phyloP scores from a whole-genome alignment of 2,329 filamentous ascomycete genomes.

The Coniochaeta prunicola region DNA sequence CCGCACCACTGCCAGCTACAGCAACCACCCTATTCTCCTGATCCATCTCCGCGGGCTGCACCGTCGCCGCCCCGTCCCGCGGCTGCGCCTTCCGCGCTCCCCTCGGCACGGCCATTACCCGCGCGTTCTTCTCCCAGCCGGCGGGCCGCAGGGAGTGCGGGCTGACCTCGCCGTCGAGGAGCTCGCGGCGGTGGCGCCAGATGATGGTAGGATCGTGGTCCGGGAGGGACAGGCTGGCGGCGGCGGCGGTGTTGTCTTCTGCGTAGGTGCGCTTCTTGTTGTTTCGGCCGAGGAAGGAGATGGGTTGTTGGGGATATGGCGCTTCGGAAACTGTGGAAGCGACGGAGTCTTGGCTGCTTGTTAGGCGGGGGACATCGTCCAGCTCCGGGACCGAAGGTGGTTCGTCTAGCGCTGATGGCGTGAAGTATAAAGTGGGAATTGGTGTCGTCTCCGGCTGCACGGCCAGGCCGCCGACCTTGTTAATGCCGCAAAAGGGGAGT shows the following conservation, averaged over 20 bases:
- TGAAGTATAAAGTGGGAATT: conserved; percentile 4
- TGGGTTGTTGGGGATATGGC: not conserved
- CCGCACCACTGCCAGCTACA: conserved; percentile 8
- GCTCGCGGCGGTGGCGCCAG: conserved; percentile 18
- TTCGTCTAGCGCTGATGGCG: not conserved
- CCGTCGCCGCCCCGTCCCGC: conserved; percentile 12
- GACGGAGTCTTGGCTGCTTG: conserved; percentile 48
- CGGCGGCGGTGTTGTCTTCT: conserved; percentile 27
- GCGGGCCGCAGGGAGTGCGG: conserved; percentile 30
- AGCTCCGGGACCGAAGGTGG: conserved; percentile 14
- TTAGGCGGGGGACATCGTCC: conserved; percentile 27
- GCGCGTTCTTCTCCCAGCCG: conserved; percentile 30
- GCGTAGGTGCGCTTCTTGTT: conserved; percentile 41
- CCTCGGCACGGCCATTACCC: conserved; percentile 41
- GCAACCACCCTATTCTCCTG: conserved; percentile 42
- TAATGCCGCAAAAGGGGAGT: conserved; percentile 72
- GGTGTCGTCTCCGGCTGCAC: conserved; percentile 37
- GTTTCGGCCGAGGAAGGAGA: conserved; percentile 8
- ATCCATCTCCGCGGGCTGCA: conserved; percentile 19
- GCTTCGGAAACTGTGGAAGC: conserved; percentile 19
- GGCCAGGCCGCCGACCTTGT: conserved; percentile 64
- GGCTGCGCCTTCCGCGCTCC: conserved; percentile 10
- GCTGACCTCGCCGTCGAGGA: conserved; percentile 31
- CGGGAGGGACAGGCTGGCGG: not conserved
- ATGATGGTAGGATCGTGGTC: conserved; percentile 10